Evolutionary conservation across 2,329 filamentous ascomycete genomes (phyloP).

Genomic region (Trichophaea hybrida): DNA sequence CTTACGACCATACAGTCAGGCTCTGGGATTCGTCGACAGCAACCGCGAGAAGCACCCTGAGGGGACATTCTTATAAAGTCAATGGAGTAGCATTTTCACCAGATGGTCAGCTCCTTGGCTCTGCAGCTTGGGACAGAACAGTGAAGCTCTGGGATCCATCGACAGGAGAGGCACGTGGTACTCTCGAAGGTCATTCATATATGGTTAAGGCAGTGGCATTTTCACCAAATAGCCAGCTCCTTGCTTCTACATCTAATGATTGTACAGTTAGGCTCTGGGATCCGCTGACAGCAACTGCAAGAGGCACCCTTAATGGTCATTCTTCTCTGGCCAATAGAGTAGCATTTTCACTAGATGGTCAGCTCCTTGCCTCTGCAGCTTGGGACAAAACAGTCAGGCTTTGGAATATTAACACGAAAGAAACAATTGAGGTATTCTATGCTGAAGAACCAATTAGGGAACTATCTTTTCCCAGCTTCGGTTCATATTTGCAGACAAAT

Average conservation of each 20-base stretch:
- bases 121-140: constrained; percentile 76
- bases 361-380: constrained; percentile 29
- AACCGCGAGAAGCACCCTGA: constrained; percentile 15
- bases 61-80: constrained; percentile 88
- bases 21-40: constrained; percentile 19
- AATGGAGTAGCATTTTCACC: constrained; percentile 77
- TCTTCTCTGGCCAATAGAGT: constrained; percentile 87
- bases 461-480: neutral
- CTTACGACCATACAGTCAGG: constrained; percentile 19
- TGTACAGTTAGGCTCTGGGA: constrained; percentile 44
- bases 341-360: constrained; percentile 86
- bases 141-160: constrained; percentile 75
- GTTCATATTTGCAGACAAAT: neutral
- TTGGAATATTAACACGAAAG: neutral
- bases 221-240: constrained; percentile 71
- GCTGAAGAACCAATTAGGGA: neutral
- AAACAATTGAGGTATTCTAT: neutral
- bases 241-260: constrained; percentile 81
- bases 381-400: constrained; percentile 12
- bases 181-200: constrained; percentile 9
- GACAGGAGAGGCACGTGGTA: constrained; percentile 42
- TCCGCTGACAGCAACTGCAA: neutral
- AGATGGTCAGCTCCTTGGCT: constrained; percentile 76
- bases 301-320: neutral
- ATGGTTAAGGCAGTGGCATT: constrained; percentile 42